phyloP scores from a whole-genome alignment of 169 alveolate species.

The Plasmodium gonderi region DNA sequence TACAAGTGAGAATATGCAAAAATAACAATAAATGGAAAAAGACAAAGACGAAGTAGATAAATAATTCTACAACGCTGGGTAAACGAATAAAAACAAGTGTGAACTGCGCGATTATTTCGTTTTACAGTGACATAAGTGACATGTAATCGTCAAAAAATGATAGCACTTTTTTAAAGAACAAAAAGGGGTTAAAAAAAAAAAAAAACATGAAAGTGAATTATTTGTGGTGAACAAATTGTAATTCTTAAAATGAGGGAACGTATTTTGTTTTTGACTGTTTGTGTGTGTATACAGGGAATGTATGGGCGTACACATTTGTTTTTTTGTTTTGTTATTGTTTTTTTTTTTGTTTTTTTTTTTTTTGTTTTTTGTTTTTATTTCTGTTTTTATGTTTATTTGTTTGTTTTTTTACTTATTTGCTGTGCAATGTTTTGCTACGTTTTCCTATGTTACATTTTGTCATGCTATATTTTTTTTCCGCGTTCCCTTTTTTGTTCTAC shows the following conservation, averaged over 20 bases:
- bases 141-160: not conserved
- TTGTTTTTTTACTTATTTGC: too few relatives aligned
- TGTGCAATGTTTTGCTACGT: too few relatives aligned
- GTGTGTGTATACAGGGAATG: too few relatives aligned
- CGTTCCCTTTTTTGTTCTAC: slow-evolving; percentile 6
- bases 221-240: not conserved
- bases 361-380: too few relatives aligned
- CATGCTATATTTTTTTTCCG: too few relatives aligned
- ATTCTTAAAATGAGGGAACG: not conserved
- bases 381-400: too few relatives aligned
- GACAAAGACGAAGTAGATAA: not conserved
- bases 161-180: slow-evolving; percentile 4
- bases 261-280: not conserved
- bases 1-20: not conserved
- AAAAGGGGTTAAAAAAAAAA: not conserved
- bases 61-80: not conserved
- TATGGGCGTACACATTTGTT: not conserved
- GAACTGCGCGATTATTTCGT: not conserved
- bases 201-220: not conserved
- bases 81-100: slow-evolving; percentile 3
- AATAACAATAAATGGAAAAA: not conserved
- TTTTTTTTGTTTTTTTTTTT: too few relatives aligned
- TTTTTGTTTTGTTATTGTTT: not conserved
- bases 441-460: too few relatives aligned
- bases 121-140: not conserved